phyloP scores from a whole-genome alignment of 192 early-diverging fungal species.

The Phycomyces blakesleeanus region DNA sequence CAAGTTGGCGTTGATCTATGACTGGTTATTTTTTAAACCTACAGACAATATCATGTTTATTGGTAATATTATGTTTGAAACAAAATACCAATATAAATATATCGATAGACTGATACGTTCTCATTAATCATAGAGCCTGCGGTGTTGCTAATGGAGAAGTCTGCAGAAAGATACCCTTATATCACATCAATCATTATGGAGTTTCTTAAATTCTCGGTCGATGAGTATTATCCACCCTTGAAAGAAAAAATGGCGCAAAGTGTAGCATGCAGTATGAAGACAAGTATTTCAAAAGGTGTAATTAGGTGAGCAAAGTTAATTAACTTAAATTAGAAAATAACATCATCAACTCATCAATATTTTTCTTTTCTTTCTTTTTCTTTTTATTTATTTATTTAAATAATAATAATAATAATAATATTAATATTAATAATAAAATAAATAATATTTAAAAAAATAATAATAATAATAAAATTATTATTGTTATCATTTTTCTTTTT shows the following conservation, averaged over 20 bases:
- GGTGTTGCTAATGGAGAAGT: conserved; percentile 69
- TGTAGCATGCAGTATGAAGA: conserved; percentile 53
- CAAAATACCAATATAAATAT: no score
- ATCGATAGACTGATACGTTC: no score
- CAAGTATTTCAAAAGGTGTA: conserved; percentile 59
- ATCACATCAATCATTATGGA: conserved; percentile 67
- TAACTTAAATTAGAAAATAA: no score
- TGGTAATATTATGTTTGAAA: no score
- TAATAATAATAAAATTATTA: no score
- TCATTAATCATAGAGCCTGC: conserved; percentile 76
- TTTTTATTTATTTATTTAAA: neutral
- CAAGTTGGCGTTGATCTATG: conserved; percentile 73
- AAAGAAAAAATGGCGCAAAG: conserved; percentile 43
- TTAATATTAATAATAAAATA: no score
- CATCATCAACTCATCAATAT: no score
- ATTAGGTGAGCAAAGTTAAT: conserved; percentile 59
- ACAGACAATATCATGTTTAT: conserved; percentile 72
- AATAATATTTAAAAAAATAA: no score
- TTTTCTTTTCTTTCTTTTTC: neutral
- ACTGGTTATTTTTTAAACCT: conserved; percentile 74
- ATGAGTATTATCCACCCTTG: conserved; percentile 56
- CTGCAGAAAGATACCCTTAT: conserved; percentile 58
- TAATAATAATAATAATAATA: neutral
- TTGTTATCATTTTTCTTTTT: no score
- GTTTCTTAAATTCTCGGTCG: conserved; percentile 55